Evolutionary conservation across 345 rosid species (phyloP), one percentile per base, ranked within the genome.

Genomic region (Citrus maxima): DNA sequence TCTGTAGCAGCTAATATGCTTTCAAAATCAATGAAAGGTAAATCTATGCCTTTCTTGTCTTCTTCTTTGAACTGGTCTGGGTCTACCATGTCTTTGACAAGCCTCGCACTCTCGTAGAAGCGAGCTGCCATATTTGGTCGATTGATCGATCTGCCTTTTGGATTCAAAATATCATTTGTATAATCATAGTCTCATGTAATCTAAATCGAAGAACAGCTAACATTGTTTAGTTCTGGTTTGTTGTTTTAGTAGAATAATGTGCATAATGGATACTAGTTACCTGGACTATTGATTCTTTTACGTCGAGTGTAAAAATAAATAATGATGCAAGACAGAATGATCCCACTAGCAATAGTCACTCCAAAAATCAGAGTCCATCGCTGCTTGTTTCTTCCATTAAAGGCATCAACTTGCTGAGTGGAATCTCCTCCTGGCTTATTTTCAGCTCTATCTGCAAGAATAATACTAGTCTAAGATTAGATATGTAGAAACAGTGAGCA

Each of bases 1-100:
- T 86, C 83, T 2, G 94, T 87, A 24, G 90, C 89, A 62, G 75
- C 85, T 75, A 86, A 7, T 68, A 90, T 86, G 73, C 69, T 65
- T 22, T 85, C 86, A 30, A 89, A 74, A 34, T 80, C 81, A 27
- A 87, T 75, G 74, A 82, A 81, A 22, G 88, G 91, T 12, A 88
- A 79, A 37, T 86, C 91, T 74, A 90, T 82, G 37, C 75, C 84
- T 64, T 84, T 83, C 64, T 76, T 84, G 40, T 85, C 84, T 34
- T 86, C 87, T 59, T 85, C 88, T 8, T 32, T 79, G 25, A 86
- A 80, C 18, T 76, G 71, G 7, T 5, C 9, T 0, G 83, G 61
- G 40, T 74, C 81, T 49, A 90, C 79, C 58, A 84, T 64, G 54
- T 85, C 86, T 76, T 76, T 72, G 27, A 83, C 80, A 14, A 76